A percentile compares a stretch with the other conserved stretches of the same genome.
phyloP scores from a whole-genome alignment of 805 yeast species.

The Ogataea thermomethanolica region DNA sequence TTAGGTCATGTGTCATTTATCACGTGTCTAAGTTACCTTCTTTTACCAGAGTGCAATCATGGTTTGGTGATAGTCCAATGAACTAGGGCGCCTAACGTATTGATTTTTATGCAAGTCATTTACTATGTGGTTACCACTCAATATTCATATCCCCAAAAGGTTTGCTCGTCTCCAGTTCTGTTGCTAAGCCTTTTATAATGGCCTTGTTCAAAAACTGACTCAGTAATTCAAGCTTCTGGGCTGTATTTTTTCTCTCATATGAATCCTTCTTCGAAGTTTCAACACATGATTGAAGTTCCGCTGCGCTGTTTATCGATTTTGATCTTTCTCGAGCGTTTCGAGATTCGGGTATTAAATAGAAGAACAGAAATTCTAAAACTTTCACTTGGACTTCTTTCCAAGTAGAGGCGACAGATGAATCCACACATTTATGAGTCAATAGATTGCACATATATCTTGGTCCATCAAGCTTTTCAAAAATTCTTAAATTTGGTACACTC shows the following conservation, averaged over 20 bases:
- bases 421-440: slow-evolving; percentile 29
- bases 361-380: slow-evolving; percentile 64
- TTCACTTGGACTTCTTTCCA: slow-evolving; percentile 57
- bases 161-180: slow-evolving; percentile 41
- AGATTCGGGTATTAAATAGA: slow-evolving; percentile 64
- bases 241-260: slow-evolving; percentile 36
- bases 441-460: slow-evolving; percentile 48
- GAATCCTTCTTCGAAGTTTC: slow-evolving; percentile 18
- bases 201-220: slow-evolving; percentile 43
- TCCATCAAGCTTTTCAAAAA: slow-evolving; percentile 57
- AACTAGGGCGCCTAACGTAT: neutral
- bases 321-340: neutral
- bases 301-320: neutral
- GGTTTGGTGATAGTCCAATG: no score
- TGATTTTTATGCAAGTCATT: neutral
- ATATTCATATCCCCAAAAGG: slow-evolving; percentile 48
- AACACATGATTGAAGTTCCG: neutral
- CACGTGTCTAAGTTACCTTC: neutral
- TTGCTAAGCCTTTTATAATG: slow-evolving; percentile 45
- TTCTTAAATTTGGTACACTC: slow-evolving; percentile 52
- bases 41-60: no score
- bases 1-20: neutral
- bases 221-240: slow-evolving; percentile 42
- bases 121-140: slow-evolving; percentile 38
- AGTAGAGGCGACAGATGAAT: slow-evolving; percentile 15